A percentile compares a stretch with the other conserved stretches of the same genome.
These are phyloP conservation scores for Spinacia oleracea DNA, from an alignment of 179 eudicot species.

Conservation along the genomic window DNA sequence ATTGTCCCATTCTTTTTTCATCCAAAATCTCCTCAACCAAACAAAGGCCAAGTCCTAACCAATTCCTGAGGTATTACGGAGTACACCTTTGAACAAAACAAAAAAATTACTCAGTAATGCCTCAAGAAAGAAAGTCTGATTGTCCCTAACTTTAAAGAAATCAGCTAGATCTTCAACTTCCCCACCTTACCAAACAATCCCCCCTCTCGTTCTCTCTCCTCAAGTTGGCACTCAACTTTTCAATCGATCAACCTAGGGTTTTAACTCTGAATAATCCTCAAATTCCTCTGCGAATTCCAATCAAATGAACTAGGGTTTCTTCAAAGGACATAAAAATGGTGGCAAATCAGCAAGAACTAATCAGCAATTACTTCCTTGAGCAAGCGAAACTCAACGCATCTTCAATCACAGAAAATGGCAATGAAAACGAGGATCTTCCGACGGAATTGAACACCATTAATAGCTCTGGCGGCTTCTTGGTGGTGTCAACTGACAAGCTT, in stretches of 20 bases:
- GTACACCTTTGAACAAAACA: too few relatives aligned
- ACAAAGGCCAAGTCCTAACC: too few relatives aligned
- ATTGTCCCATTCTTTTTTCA: too few relatives aligned
- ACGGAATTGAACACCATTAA: conserved; percentile 75
- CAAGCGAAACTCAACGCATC: conserved; percentile 50
- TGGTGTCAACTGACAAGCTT: conserved; percentile 73
- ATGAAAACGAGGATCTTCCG: conserved; percentile 48
- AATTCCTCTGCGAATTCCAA: conserved; percentile 6
- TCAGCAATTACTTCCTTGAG: conserved; percentile 52
- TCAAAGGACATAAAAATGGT: conserved; percentile 35
- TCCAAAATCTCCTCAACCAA: too few relatives aligned
- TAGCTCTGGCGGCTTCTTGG: conserved; percentile 72
- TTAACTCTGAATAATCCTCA: background rate
- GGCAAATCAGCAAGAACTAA: conserved; percentile 45
- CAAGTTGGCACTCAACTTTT: background rate
- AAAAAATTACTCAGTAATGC: too few relatives aligned
- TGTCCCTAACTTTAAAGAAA: background rate
- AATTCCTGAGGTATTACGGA: too few relatives aligned
- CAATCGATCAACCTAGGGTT: conserved; percentile 29
- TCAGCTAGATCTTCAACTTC: conserved; percentile 1
- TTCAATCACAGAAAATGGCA: conserved; percentile 12
- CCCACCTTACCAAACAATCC: background rate
- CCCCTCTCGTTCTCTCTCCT: background rate
- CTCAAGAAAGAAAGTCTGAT: background rate
- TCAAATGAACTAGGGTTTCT: conserved; percentile 30